Evolutionary conservation across 2,329 filamentous ascomycete species (phyloP), one percentile per base, ranked within the genome.

Genomic region (Penicillium psychrosexuale): DNA sequence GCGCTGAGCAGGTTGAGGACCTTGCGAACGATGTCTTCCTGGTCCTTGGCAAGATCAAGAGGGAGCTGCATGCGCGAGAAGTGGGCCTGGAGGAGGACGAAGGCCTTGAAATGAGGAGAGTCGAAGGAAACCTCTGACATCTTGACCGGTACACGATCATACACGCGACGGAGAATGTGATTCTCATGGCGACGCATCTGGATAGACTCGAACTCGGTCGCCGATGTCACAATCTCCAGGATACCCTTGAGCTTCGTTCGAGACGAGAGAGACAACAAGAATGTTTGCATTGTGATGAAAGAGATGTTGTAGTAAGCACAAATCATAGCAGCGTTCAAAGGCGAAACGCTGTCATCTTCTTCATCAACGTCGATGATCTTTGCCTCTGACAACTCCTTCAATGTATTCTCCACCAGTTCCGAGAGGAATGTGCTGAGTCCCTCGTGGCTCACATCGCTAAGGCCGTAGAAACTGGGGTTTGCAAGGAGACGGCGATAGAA

Each of bases 271-370:
- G 94, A 99, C 53, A 99, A 81, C 48, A 99, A 80, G 81, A 99
- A 93, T 0, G 94, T 99, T 77, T 99, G 93, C 92, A 99, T 99
- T 3, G 94, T 99, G 72, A 96, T 90, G 77, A 97, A 97, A 6
- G 93, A 97, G 69, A 99, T 96, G 75, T 97, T 97, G 82, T 99
- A 99, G 80, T 99, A 97, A 1, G 94, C 91, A 9, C 90, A 91
- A 69, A 99, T 97, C 90, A 97, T 97, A 63, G 94, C 94, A 2
- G 93, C 89, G 72, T 99, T 97, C 66, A 96, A 84, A 13, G 94
- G 92, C 17, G 89, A 84, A 42, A 97, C 87, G 1, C 86, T 87
- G 66, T 96, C 93, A 69, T 97, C 93, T 47, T 95, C 91, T 69
- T 96, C 92, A 61, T 97, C 93, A 46, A 96, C 84, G 65, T 97